Evolutionary conservation across 345 rosid species (phyloP).

Genomic region (Dipteronia sinensis): DNA sequence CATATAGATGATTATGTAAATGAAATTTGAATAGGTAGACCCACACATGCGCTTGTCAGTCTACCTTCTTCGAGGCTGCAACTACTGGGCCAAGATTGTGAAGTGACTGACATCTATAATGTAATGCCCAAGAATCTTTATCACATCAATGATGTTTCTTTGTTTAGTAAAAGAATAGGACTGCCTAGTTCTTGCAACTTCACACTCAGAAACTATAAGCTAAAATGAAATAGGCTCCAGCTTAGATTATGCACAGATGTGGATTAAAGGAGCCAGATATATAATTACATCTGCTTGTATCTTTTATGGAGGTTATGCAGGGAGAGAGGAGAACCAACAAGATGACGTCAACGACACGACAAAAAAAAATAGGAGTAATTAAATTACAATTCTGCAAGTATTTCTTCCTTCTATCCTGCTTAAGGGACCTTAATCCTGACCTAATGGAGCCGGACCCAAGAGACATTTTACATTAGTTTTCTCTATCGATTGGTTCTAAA

Average conservation of each 20-base stretch:
- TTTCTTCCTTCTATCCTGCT: not conserved
- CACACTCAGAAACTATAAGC: not conserved
- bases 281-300: not conserved
- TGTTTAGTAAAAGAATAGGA: not conserved
- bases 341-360: not conserved
- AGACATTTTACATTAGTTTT: not conserved
- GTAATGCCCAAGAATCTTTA: not conserved
- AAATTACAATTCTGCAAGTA: not conserved
- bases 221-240: not conserved
- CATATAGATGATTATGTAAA: not conserved
- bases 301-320: not conserved
- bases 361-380: not conserved
- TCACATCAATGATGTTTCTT: not conserved
- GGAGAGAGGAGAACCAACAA: not conserved
- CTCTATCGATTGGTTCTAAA: conserved; percentile 1
- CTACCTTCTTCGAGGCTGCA: not conserved
- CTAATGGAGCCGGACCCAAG: not conserved
- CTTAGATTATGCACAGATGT: not conserved
- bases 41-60: not conserved
- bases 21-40: not conserved
- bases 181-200: not conserved
- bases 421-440: not conserved
- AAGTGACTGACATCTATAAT: not conserved
- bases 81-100: not conserved
- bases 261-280: not conserved